Conservation (phyloP, 2,329 filamentous ascomycete genomes). For the Diplodia intermedia region DNA sequence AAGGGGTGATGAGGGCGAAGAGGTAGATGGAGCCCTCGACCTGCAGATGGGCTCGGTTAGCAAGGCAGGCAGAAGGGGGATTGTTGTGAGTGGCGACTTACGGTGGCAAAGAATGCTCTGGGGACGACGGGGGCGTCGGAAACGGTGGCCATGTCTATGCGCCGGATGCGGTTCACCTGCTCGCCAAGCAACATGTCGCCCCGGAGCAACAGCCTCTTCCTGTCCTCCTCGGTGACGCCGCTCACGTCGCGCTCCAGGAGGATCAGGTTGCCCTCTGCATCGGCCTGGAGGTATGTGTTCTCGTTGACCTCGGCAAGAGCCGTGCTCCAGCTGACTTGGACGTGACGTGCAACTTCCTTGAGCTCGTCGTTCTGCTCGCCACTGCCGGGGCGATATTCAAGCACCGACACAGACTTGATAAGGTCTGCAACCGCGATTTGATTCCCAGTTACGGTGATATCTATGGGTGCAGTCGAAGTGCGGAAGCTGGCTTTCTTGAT, state of each 20-base stretch:
- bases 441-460: conserved; percentile 75
- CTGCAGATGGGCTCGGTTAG: conserved; percentile 54
- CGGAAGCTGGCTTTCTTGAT: conserved; percentile 77
- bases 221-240: conserved; percentile 77
- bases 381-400: conserved; percentile 69
- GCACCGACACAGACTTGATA: conserved; percentile 87
- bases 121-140: conserved; percentile 75
- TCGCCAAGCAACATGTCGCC: conserved; percentile 88
- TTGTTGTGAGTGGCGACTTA: conserved; percentile 55
- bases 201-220: conserved; percentile 71
- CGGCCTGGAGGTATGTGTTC: conserved; percentile 80
- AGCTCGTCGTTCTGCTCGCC: conserved; percentile 68
- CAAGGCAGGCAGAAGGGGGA: not conserved
- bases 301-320: conserved; percentile 74
- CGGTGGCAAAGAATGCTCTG: conserved; percentile 86
- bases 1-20: conserved; percentile 76
- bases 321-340: conserved; percentile 81
- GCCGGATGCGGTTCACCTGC: conserved; percentile 87
- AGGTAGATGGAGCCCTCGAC: conserved; percentile 92
- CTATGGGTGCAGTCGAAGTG: conserved; percentile 82
- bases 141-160: conserved; percentile 70
- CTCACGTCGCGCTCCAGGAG: conserved; percentile 76
- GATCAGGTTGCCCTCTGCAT: conserved; percentile 86
- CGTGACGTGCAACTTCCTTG: conserved; percentile 78
- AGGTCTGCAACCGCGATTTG: conserved; percentile 86